Evolutionary conservation across 176 grass and related monocot genomes (phyloP).

Genomic region (Areca catechu): DNA sequence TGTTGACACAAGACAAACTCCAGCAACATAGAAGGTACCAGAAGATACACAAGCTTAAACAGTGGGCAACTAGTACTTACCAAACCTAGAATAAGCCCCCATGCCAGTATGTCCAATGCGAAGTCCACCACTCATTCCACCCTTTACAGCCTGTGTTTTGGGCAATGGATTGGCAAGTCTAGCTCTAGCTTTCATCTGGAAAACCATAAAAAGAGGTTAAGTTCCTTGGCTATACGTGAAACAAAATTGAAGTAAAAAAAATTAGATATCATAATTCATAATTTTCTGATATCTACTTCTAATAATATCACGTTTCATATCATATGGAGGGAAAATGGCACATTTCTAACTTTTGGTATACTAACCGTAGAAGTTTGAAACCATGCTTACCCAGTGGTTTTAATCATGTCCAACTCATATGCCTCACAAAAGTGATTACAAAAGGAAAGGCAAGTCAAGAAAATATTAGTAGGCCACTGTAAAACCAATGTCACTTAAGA

Average conservation of each 20-base stretch:
- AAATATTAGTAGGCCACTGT: too few relatives aligned
- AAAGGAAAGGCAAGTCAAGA: too few relatives aligned
- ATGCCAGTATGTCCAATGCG: conserved; percentile 37
- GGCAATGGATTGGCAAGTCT: conserved; percentile 54
- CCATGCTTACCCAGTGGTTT: too few relatives aligned
- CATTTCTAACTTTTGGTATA: too few relatives aligned
- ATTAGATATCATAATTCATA: too few relatives aligned
- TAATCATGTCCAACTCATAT: too few relatives aligned
- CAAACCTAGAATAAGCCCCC: conserved; percentile 29
- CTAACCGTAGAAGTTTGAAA: too few relatives aligned
- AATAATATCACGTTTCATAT: too few relatives aligned
- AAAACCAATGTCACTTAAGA: too few relatives aligned
- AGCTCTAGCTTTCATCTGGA: conserved; percentile 45
- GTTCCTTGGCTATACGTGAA: not conserved
- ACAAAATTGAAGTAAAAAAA: not conserved
- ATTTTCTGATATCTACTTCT: too few relatives aligned
- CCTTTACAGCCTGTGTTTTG: conserved; percentile 46
- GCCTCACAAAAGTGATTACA: too few relatives aligned
- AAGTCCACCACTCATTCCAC: conserved; percentile 46
- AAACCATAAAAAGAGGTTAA: not conserved
- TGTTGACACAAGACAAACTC: conserved; percentile 12
- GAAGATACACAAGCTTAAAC: not conserved
- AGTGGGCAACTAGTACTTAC: conserved; percentile 15
- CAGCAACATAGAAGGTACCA: not conserved
- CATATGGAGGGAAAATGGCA: too few relatives aligned